Evolutionary conservation across 1,284 basidiomycete species (phyloP), one percentile per base, ranked within the genome.

Genomic region (Exobasidium cylindrosporum): DNA sequence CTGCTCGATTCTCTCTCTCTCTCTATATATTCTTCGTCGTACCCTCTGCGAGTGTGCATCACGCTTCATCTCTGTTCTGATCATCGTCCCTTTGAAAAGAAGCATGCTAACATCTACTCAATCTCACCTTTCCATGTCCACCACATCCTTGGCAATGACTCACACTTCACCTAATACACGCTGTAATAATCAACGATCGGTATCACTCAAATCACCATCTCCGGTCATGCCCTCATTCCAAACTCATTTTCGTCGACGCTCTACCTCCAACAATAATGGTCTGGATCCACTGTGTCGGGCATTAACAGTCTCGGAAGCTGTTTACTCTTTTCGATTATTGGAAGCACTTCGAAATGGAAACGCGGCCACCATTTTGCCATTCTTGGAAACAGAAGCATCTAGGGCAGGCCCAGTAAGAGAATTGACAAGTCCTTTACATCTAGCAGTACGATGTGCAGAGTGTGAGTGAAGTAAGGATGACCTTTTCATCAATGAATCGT

Each of bases 401-500:
- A 46, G 47, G 3, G 43, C 44, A 43, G n/a, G 54, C 44, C n/a
- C 45, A 54, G 35, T 62, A 60, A 73, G 72, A 45, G 68, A 76
- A 49, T 69, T 69, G 52, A 72, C 70, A 7, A 72, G 88, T 4
- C 87, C 91, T 0, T 83, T 95, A 5, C 91, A 92, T 76, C 86
- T 95, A 40, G 91, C 92, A 3, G 88, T 95, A 14, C 85, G 90
- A 57, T 92, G 92, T 73, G 90, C 88, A 72, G 68, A 88, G 84
- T 55, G 28, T 57, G 32, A 63, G 60, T 50, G 47, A 7, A 23
- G 21, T 7, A 4, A 49, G 1, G 1, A 32, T 24, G 14, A 14
- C n/a, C 14, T 14, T 2, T n/a, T 23, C 17, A 58, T 21, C 53
- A 17, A 14, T 24, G 58, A 14, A 23, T 49, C 4, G n/a, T n/a